Conservation (phyloP, 495 filamentous ascomycete species). For the Pyronema domesticum region DNA sequence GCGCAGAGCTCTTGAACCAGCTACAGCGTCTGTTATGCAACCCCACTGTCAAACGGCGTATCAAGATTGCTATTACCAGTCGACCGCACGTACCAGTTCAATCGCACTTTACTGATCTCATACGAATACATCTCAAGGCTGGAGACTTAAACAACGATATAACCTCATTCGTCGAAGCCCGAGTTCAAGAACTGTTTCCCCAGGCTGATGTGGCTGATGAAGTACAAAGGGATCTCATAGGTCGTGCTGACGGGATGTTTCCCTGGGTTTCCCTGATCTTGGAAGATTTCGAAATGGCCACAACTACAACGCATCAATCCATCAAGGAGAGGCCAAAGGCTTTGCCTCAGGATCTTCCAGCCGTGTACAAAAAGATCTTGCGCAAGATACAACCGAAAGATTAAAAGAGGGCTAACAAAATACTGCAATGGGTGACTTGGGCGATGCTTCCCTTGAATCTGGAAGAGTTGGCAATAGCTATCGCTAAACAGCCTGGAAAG, state of each 20-base stretch:
- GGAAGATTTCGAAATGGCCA: background rate
- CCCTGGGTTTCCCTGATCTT: slow-evolving; percentile 12
- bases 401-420: slow-evolving; percentile 1
- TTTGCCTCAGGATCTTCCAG: slow-evolving; percentile 5
- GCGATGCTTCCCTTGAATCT: slow-evolving; percentile 6
- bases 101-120: background rate
- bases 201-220: background rate
- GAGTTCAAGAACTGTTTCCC: background rate
- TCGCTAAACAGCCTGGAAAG: slow-evolving; percentile 4
- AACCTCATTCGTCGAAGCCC: background rate
- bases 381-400: background rate
- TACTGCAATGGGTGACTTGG: slow-evolving; percentile 11
- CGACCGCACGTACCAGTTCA: background rate
- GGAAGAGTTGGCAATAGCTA: slow-evolving; percentile 7
- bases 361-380: slow-evolving; percentile 6
- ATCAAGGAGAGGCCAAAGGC: slow-evolving; percentile 5
- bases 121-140: background rate
- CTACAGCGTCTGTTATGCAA: background rate
- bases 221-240: slow-evolving; percentile 7
- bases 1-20: background rate
- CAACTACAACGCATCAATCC: slow-evolving; percentile 1
- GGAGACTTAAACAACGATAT: background rate
- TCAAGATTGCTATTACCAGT: background rate
- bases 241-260: slow-evolving; percentile 10
- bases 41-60: background rate